Evolutionary conservation across 2,329 filamentous ascomycete species (phyloP).

Genomic region (Apiospora sp.): DNA sequence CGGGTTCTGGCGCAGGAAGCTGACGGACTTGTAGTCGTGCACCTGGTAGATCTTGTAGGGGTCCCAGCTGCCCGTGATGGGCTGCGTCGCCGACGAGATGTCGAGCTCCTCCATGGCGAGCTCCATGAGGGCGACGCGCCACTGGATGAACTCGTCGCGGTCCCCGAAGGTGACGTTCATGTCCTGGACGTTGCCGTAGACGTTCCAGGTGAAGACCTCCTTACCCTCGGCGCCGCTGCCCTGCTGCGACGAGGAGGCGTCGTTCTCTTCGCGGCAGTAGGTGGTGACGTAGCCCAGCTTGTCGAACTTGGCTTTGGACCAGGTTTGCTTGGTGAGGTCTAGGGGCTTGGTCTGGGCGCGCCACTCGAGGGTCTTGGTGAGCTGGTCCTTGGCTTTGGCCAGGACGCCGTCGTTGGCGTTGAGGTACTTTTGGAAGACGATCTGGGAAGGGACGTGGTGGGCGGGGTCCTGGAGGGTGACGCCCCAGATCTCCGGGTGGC

Average conservation of each 20-base stretch:
- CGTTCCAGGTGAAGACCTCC: conserved; percentile 87
- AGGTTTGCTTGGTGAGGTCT: conserved; percentile 69
- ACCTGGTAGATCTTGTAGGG: conserved; percentile 92
- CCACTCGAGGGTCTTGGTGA: conserved; percentile 83
- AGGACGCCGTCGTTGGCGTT: conserved; percentile 85
- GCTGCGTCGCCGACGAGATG: conserved; percentile 71
- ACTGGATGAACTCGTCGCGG: conserved; percentile 85
- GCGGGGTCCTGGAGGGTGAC: conserved; percentile 66
- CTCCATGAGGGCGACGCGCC: conserved; percentile 93
- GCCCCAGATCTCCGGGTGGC: conserved; percentile 86
- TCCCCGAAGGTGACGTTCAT: conserved; percentile 83
- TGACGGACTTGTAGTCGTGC: conserved; percentile 90
- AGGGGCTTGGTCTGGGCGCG: conserved; percentile 78
- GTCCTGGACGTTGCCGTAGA: conserved; percentile 88
- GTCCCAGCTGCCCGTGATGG: conserved; percentile 78
- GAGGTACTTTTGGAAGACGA: conserved; percentile 92
- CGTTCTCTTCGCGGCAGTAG: conserved; percentile 51
- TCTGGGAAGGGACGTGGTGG: conserved; percentile 75
- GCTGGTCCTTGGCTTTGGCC: conserved; percentile 77
- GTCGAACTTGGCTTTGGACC: conserved; percentile 74
- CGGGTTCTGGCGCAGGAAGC: conserved; percentile 83
- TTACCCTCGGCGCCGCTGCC: conserved; percentile 45
- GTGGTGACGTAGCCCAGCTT: conserved; percentile 82
- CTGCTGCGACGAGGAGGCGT: conserved; percentile 28
- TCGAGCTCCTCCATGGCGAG: conserved; percentile 78